Conservation (phyloP, 257 asterid genomes). For the Plectranthus barbatus region DNA sequence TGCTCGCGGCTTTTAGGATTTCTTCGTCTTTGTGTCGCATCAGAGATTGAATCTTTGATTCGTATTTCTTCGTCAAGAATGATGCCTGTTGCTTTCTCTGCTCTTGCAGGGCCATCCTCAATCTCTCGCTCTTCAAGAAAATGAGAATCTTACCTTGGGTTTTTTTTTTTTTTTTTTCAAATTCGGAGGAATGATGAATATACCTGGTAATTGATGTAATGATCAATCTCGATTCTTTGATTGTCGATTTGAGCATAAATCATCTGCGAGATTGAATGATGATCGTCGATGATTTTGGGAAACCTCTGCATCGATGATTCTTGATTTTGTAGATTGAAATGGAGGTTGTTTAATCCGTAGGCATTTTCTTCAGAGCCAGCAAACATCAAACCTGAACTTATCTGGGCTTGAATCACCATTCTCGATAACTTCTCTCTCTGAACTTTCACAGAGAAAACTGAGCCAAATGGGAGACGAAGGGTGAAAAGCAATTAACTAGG, state of each 20-base stretch:
- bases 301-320: slow-evolving; percentile 16
- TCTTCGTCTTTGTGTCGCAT: slow-evolving; percentile 58
- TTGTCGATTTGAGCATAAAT: slow-evolving; percentile 27
- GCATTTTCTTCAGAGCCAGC: slow-evolving; percentile 34
- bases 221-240: slow-evolving; percentile 50
- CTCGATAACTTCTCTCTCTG: background rate
- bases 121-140: slow-evolving; percentile 47
- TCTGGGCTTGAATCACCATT: slow-evolving; percentile 66
- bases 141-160: no score
- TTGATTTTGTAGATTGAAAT: slow-evolving; percentile 21
- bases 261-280: slow-evolving; percentile 16
- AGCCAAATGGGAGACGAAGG: background rate
- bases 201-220: slow-evolving; percentile 51
- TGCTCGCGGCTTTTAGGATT: slow-evolving; percentile 28
- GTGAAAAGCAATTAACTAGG: background rate
- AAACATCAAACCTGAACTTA: slow-evolving; percentile 28
- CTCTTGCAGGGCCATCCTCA: slow-evolving; percentile 46
- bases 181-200: background rate
- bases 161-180: no score
- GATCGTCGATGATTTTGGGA: slow-evolving; percentile 10
- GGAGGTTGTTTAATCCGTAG: slow-evolving; percentile 28
- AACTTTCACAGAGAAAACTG: background rate
- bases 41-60: slow-evolving; percentile 30
- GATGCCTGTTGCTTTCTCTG: slow-evolving; percentile 36
- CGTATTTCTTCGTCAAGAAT: slow-evolving; percentile 33